A percentile compares a stretch with the other conserved stretches of the same genome.
These are phyloP conservation scores for Coix lacrymajobi DNA, from an alignment of 176 grass and related monocot genomes.

Conservation along the genomic window DNA sequence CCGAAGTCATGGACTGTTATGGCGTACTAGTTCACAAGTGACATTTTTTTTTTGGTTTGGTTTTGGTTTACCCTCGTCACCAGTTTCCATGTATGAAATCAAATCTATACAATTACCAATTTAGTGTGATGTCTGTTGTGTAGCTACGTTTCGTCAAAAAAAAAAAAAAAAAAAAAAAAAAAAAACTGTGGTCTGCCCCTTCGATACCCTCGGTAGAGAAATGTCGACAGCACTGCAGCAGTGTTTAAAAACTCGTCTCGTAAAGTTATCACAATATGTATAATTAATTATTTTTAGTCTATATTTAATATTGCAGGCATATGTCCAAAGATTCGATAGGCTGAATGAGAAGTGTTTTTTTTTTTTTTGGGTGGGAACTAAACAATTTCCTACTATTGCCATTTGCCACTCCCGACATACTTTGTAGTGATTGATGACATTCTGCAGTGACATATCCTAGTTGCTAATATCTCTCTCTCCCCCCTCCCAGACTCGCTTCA, in stretches of 20 bases:
- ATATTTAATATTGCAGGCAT: too few species aligned
- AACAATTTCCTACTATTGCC: too few species aligned
- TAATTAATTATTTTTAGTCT: background rate
- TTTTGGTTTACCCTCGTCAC: background rate
- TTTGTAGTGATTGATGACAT: background rate
- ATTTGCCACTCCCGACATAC: background rate
- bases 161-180: too few species aligned
- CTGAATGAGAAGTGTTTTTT: too few species aligned
- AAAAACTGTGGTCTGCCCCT: background rate
- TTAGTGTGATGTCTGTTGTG: background rate
- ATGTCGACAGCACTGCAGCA: too few species aligned
- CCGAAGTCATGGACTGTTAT: background rate
- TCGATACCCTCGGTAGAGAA: background rate
- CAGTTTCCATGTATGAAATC: conserved; percentile 11
- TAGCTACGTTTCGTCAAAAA: background rate
- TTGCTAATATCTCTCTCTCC: background rate
- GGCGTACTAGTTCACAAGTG: conserved; percentile 1
- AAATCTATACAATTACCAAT: background rate
- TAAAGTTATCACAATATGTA: too few species aligned
- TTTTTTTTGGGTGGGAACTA: too few species aligned
- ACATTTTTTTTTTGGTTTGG: too few species aligned
- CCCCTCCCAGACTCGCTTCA: background rate
- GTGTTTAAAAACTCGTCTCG: too few species aligned
- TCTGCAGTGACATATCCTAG: background rate
- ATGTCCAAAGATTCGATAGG: too few species aligned